Base-by-base conservation (phyloP, 257 asterid species). In the Catharanthus roseus region DNA sequence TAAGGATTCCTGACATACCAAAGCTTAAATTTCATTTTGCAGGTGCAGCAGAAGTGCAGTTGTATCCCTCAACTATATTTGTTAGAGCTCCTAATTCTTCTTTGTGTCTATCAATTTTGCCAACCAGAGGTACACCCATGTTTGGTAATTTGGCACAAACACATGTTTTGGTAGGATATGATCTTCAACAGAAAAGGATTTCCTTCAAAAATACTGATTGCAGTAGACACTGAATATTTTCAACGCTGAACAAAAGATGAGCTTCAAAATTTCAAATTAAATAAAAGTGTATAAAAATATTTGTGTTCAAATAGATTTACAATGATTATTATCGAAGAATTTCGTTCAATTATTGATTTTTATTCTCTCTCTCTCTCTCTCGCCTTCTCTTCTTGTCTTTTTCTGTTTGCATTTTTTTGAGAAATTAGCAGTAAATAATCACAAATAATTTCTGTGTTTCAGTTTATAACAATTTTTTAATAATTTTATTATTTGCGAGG, bases 21-120 rank as follows among this genome's bases (percentile, higher is more conserved):
- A 72, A 28, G 1, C 34, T 90, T 7, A 83, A 72, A 2, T 44
- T 74, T 2, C 88, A 90, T 76, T 86, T 88, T 64, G 72, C 28
- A 57, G 89, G 87, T 74, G n/a, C n/a, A n/a, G 95, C 78, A 3
- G 87, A 86, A 13, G 77, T 90, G 85, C 50, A 56, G 55, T 45
- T 88, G 84, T 76, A 70, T 10, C 6, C 84, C 0, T 0, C 19
- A 1, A 82, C 83, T 58, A 67, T 66, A 23, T 88, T 86, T 38
- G 39, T 79, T 18, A 73, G 24, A 56, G 72, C 74, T 0, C 72
- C 76, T 6, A 3, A 23, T 42, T 8, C 1, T 12, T 0, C 80
- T 18, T 6, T 77, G 11, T 88, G 96, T 67, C 74, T 90, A n/a
- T 87, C 91, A 23, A 83, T 86, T 70, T 38, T 72, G 0, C 77